Percentiles rank a stretch among this genome's conserved stretches.
These are phyloP conservation scores for Skeletonema costatum DNA, from an alignment of 108 stramenopile genomes.

Conservation along the genomic window DNA sequence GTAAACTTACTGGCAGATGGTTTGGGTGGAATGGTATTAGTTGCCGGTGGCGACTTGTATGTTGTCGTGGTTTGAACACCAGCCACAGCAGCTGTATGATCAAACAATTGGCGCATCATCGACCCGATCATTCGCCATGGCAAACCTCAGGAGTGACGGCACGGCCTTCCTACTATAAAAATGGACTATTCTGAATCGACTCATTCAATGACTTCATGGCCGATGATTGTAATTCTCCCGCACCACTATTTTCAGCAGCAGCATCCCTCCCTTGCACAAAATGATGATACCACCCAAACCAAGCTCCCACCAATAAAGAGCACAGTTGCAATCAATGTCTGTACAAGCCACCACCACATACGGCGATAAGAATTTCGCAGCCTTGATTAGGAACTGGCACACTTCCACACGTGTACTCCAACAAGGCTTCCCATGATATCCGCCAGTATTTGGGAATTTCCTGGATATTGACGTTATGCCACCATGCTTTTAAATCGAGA, in stretches of 20 bases:
- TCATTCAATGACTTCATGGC: background rate
- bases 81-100: background rate
- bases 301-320: background rate
- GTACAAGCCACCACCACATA: background rate
- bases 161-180: constrained; percentile 2
- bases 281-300: background rate
- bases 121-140: background rate
- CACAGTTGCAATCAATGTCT: background rate
- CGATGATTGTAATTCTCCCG: background rate
- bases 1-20: background rate
- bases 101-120: background rate
- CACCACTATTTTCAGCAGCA: background rate
- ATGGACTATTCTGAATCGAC: background rate
- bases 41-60: background rate
- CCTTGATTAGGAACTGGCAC: background rate
- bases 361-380: background rate
- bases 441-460: background rate
- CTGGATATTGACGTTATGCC: background rate
- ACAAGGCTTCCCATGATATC: background rate
- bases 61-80: background rate
- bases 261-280: background rate
- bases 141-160: background rate
- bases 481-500: background rate
- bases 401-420: background rate
- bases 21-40: background rate